Evolutionary conservation across 1,284 basidiomycete species (phyloP).

Genomic region (Apiotrichum montevideense): DNA sequence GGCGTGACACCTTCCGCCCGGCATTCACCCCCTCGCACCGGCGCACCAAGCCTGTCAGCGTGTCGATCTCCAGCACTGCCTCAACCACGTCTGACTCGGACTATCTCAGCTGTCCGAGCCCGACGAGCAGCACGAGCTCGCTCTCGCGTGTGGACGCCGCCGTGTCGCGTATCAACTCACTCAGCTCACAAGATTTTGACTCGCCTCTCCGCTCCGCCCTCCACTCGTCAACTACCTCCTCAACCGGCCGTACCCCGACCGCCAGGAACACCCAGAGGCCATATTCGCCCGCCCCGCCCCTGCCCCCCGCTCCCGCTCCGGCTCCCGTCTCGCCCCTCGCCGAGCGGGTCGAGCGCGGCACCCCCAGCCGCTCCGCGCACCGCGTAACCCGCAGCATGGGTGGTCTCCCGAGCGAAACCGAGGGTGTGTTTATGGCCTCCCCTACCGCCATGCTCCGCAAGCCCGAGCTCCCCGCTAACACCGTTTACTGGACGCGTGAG

Average conservation of each 20-base stretch:
- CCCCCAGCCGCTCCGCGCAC: not conserved
- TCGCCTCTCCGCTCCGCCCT: not conserved
- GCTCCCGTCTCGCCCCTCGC: not conserved
- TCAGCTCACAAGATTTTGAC: not conserved
- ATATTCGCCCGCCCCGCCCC: not conserved
- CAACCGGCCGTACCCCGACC: not conserved
- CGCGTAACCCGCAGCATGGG: conserved; percentile 4
- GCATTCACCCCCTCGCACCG: not conserved
- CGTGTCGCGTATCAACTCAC: conserved; percentile 1
- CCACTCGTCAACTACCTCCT: not conserved
- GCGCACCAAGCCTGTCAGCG: not conserved
- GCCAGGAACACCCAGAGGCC: not conserved
- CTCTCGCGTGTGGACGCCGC: not conserved
- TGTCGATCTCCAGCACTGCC: not conserved
- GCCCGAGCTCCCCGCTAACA: conserved; percentile 22
- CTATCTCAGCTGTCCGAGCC: not conserved
- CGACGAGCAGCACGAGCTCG: not conserved
- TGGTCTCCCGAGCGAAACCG: not conserved
- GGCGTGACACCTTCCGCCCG: not conserved
- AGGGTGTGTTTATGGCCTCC: not conserved
- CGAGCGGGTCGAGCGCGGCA: not conserved
- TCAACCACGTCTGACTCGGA: not conserved
- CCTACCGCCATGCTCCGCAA: not conserved
- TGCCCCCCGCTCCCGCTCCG: not conserved
- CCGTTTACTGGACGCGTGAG: conserved; percentile 35